phyloP scores from a whole-genome alignment of 2,329 filamentous ascomycete species.

The Raffaelea albimanens region DNA sequence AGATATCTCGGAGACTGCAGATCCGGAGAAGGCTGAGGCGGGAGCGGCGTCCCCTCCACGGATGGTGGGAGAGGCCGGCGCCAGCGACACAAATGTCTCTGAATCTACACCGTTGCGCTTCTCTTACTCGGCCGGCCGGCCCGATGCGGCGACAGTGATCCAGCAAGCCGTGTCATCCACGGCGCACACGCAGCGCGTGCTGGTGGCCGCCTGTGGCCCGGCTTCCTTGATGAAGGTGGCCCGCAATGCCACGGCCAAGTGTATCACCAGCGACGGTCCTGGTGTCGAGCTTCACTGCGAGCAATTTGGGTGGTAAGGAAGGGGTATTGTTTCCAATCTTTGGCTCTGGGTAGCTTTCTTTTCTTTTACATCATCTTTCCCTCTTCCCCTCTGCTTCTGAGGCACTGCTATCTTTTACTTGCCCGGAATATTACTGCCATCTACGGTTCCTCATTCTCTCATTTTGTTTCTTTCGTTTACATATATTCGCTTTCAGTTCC shows the following conservation, averaged over 20 bases:
- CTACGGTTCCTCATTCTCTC: too few species aligned
- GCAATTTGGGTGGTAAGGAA: conserved; percentile 33
- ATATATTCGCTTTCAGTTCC: too few species aligned
- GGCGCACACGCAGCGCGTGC: conserved; percentile 25
- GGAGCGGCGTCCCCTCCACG: too few species aligned
- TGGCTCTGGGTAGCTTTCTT: not conserved
- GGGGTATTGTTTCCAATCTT: not conserved
- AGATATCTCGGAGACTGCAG: too few species aligned
- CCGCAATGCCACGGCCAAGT: conserved; percentile 32
- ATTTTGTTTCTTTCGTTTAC: too few species aligned
- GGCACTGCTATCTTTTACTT: too few species aligned
- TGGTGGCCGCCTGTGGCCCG: conserved; percentile 40
- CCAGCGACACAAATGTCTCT: conserved; percentile 4
- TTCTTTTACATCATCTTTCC: not conserved
- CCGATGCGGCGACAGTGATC: conserved; percentile 30
- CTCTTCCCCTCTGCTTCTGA: not conserved
- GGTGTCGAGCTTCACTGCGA: conserved; percentile 42
- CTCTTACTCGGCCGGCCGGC: conserved; percentile 27
- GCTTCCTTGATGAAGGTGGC: conserved; percentile 32
- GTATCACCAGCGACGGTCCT: conserved; percentile 33
- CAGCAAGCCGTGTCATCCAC: conserved; percentile 24
- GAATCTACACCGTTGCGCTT: conserved; percentile 13
- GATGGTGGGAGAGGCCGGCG: conserved; percentile 3
- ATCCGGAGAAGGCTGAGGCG: not conserved
- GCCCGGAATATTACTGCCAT: too few species aligned